phyloP scores from a whole-genome alignment of 345 rosid species.

The Kandelia obovata region DNA sequence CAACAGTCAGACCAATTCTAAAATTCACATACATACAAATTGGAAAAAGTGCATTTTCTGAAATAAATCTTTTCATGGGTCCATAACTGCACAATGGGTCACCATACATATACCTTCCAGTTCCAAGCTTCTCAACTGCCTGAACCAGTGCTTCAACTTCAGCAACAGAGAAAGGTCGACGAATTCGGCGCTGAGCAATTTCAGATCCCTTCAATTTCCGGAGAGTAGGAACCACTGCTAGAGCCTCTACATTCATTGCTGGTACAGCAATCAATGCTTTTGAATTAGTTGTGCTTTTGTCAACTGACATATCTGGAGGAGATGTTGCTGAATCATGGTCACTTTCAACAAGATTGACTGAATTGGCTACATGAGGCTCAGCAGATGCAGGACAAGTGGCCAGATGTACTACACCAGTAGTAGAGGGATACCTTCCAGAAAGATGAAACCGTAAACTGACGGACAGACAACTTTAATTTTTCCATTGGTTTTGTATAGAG shows the following conservation, averaged over 20 bases:
- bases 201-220: conserved; percentile 75
- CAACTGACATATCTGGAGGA: conserved; percentile 41
- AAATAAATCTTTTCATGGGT: neutral
- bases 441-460: conserved; percentile 12
- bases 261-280: conserved; percentile 70
- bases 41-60: neutral
- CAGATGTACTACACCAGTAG: conserved; percentile 23
- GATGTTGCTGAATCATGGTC: conserved; percentile 85
- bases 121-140: conserved; percentile 97
- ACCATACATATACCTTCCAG: conserved; percentile 68
- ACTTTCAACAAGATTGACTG: conserved; percentile 57
- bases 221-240: conserved; percentile 54
- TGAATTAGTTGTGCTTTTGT: conserved; percentile 47
- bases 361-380: conserved; percentile 35
- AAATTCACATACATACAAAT: neutral
- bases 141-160: conserved; percentile 98
- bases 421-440: conserved; percentile 45
- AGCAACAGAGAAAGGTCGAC: conserved; percentile 93
- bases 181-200: conserved; percentile 87
- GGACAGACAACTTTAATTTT: neutral
- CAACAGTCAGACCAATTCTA: neutral
- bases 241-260: conserved; percentile 53
- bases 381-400: conserved; percentile 32
- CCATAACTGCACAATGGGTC: neutral
- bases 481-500: neutral